Percentiles rank a stretch among this genome's conserved stretches.
These are phyloP conservation scores for Metschnikowia colocasiae DNA, from an alignment of 805 yeast species.

Conservation along the genomic window DNA sequence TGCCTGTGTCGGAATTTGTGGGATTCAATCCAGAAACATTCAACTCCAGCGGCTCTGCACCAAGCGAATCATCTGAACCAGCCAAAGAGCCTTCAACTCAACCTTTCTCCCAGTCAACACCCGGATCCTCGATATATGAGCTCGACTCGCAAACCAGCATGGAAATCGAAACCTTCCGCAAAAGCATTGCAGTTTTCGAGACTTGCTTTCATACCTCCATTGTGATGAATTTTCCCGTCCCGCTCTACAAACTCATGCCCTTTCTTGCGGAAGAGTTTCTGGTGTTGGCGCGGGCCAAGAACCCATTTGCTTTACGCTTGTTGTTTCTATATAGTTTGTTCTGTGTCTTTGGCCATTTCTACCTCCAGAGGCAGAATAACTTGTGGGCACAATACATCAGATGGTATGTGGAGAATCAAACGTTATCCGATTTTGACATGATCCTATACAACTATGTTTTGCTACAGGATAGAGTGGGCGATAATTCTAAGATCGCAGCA, in stretches of 20 bases:
- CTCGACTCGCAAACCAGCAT: conserved; percentile 10
- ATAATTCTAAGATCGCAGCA: neutral
- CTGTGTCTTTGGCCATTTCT: conserved; percentile 21
- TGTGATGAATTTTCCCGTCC: conserved; percentile 26
- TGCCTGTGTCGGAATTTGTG: neutral
- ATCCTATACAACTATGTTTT: conserved; percentile 9
- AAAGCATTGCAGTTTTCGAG: conserved; percentile 15
- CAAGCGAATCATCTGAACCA: too few species aligned
- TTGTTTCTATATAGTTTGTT: conserved; percentile 22
- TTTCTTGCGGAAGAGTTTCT: conserved; percentile 16
- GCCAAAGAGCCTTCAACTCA: too few species aligned
- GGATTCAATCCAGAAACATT: neutral
- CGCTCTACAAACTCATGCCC: conserved; percentile 29
- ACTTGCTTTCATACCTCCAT: conserved; percentile 14
- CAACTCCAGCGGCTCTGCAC: too few species aligned
- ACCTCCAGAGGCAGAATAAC: conserved; percentile 20
- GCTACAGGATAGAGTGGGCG: conserved; percentile 1
- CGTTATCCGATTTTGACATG: conserved; percentile 7
- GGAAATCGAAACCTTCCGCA: conserved; percentile 9
- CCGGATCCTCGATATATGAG: neutral
- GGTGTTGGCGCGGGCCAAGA: conserved; percentile 19
- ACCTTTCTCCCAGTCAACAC: neutral
- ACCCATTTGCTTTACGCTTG: conserved; percentile 26
- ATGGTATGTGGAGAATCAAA: conserved; percentile 16
- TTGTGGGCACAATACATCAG: conserved; percentile 28